Percentiles rank a stretch among this genome's conserved stretches.
phyloP scores from a whole-genome alignment of 1,139 yeast genomes.

The Geotrichum armillariae region DNA sequence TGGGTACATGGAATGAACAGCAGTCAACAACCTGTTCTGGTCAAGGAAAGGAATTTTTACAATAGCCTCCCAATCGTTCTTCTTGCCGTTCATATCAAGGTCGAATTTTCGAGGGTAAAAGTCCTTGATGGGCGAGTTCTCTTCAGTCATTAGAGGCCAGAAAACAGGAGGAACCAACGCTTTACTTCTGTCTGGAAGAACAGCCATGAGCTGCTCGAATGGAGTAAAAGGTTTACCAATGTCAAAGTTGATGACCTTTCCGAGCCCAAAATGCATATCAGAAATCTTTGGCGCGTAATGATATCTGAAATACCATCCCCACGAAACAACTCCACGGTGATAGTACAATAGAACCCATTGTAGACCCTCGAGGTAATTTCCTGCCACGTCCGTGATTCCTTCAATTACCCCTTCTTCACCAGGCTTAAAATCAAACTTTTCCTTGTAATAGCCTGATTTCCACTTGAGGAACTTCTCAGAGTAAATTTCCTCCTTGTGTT shows the following conservation, averaged over 20 bases:
- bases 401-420: slow-evolving; percentile 39
- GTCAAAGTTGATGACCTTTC: slow-evolving; percentile 60
- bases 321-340: slow-evolving; percentile 85
- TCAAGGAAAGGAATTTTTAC: slow-evolving; percentile 95
- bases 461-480: slow-evolving; percentile 72
- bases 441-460: slow-evolving; percentile 80
- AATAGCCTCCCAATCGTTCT: slow-evolving; percentile 98
- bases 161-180: slow-evolving; percentile 75
- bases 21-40: slow-evolving; percentile 66
- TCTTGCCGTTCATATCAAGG: slow-evolving; percentile 90
- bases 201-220: slow-evolving; percentile 97
- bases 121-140: slow-evolving; percentile 81
- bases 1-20: slow-evolving; percentile 62
- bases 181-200: slow-evolving; percentile 89
- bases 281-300: slow-evolving; percentile 94
- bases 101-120: slow-evolving; percentile 90
- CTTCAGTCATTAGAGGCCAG: slow-evolving; percentile 86
- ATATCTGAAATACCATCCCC: slow-evolving; percentile 91
- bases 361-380: slow-evolving; percentile 86
- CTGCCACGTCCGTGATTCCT: slow-evolving; percentile 61
- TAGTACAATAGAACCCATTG: slow-evolving; percentile 95
- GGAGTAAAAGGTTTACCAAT: slow-evolving; percentile 83
- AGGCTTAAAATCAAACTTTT: slow-evolving; percentile 69
- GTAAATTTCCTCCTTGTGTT: slow-evolving; percentile 66
- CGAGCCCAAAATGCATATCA: slow-evolving; percentile 72